Percentiles rank a stretch among this genome's conserved stretches.
Conservation (phyloP, 257 asterid species). For the Capsicum rhomboideum region DNA sequence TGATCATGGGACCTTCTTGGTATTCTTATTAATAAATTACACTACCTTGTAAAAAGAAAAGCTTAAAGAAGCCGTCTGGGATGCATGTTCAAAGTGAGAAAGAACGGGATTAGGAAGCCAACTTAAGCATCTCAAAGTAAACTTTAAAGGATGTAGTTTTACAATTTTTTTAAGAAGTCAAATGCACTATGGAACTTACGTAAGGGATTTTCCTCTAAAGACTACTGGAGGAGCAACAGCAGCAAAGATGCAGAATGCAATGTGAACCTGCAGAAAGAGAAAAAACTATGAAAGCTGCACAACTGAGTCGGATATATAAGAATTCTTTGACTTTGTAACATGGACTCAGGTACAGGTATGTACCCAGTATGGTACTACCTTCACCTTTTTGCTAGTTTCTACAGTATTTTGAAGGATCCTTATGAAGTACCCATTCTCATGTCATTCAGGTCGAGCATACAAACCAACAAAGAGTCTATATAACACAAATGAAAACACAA, state of each 20-base stretch:
- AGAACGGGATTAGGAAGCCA: not conserved
- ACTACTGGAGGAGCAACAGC: conserved; percentile 98
- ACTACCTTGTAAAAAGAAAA: not conserved
- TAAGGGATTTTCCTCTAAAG: conserved; percentile 87
- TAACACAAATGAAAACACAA: not conserved
- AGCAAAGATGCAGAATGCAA: conserved; percentile 77
- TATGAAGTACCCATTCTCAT: not conserved
- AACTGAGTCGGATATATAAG: not conserved
- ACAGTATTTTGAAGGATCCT: not conserved
- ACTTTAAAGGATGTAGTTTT: not conserved
- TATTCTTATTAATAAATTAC: too few species aligned
- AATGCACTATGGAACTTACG: conserved; percentile 44
- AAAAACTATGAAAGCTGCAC: conserved; percentile 8
- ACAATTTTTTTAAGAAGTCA: not conserved
- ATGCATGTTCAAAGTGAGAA: not conserved
- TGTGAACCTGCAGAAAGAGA: conserved; percentile 64
- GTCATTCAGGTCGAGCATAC: not conserved
- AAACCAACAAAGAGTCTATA: not conserved
- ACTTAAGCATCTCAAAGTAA: not conserved
- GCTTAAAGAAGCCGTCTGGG: not conserved
- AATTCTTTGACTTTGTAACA: not conserved
- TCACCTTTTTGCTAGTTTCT: not conserved
- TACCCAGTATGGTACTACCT: not conserved
- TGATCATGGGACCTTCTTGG: not conserved
- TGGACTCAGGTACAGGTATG: not conserved